These are phyloP conservation scores for Epichloe glyceriae DNA, from an alignment of 2,329 filamentous ascomycete species.

Conservation along the genomic window DNA sequence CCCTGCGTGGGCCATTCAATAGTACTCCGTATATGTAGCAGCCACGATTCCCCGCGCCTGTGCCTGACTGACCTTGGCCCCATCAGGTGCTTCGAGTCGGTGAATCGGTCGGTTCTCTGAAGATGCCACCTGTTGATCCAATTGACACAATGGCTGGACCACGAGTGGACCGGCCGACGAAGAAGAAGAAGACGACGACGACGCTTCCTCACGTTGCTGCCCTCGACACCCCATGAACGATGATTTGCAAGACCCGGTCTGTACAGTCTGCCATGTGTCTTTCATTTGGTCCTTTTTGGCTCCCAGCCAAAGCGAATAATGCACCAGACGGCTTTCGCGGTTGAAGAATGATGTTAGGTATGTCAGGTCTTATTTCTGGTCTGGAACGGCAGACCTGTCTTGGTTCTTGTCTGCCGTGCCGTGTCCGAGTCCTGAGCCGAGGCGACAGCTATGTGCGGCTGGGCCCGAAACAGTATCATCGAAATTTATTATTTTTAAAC, in stretches of 20 bases:
- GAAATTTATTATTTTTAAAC: background rate
- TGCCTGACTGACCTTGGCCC: slow-evolving; percentile 2
- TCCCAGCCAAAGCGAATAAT: too few species aligned
- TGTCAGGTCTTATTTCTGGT: background rate
- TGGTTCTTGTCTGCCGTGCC: too few species aligned
- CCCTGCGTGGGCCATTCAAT: background rate
- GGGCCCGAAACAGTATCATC: background rate
- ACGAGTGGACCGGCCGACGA: background rate
- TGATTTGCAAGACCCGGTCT: too few species aligned
- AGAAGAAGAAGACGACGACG: background rate
- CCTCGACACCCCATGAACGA: too few species aligned
- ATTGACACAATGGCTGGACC: too few species aligned
- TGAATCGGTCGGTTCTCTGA: too few species aligned
- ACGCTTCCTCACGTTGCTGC: background rate
- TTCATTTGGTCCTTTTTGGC: too few species aligned
- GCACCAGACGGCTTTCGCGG: too few species aligned
- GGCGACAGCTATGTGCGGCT: background rate
- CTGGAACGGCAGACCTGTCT: too few species aligned
- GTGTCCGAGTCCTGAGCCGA: too few species aligned
- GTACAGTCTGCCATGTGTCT: too few species aligned
- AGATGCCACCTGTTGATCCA: too few species aligned
- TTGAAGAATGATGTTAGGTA: background rate
- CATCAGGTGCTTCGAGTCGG: background rate
- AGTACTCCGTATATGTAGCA: background rate
- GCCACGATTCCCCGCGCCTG: background rate